Conservation (phyloP, 2,329 filamentous ascomycete genomes). For the Pyricularia sp. region DNA sequence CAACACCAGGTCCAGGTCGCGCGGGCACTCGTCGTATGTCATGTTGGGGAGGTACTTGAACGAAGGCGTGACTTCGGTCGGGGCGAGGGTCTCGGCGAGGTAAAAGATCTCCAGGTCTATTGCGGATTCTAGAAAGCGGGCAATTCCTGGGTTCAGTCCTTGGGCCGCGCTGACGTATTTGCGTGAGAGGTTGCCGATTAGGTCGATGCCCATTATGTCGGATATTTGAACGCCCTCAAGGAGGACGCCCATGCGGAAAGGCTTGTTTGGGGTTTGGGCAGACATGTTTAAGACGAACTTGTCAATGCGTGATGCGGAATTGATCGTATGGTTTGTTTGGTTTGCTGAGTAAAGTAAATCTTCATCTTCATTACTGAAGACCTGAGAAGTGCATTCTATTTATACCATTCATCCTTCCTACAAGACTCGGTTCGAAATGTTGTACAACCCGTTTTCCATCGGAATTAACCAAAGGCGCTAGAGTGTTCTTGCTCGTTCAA, state of each 20-base stretch:
- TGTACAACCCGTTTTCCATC: too few relatives aligned
- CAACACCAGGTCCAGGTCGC: constrained; percentile 29
- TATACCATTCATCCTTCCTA: too few relatives aligned
- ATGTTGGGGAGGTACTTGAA: constrained; percentile 24
- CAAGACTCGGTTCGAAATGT: too few relatives aligned
- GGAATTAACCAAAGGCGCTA: too few relatives aligned
- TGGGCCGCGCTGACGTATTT: background rate
- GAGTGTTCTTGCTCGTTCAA: too few relatives aligned
- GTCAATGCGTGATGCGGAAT: background rate
- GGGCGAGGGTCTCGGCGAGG: constrained; percentile 23
- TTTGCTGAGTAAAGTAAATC: too few relatives aligned
- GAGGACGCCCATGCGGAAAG: constrained; percentile 28
- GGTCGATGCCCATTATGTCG: constrained; percentile 28
- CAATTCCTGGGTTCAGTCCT: constrained; percentile 9
- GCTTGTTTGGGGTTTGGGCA: background rate
- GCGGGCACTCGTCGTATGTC: constrained; percentile 28
- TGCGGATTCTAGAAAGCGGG: background rate
- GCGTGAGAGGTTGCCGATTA: constrained; percentile 25
- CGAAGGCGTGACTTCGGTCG: constrained; percentile 19
- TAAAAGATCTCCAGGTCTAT: constrained; percentile 24
- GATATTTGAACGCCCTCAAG: constrained; percentile 27
- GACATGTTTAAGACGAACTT: background rate
- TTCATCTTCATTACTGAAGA: too few relatives aligned
- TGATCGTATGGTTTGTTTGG: background rate
- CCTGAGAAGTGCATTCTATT: too few relatives aligned